Conservation (phyloP, 2,329 filamentous ascomycete genomes). For the Diaporthe aspalathi region DNA sequence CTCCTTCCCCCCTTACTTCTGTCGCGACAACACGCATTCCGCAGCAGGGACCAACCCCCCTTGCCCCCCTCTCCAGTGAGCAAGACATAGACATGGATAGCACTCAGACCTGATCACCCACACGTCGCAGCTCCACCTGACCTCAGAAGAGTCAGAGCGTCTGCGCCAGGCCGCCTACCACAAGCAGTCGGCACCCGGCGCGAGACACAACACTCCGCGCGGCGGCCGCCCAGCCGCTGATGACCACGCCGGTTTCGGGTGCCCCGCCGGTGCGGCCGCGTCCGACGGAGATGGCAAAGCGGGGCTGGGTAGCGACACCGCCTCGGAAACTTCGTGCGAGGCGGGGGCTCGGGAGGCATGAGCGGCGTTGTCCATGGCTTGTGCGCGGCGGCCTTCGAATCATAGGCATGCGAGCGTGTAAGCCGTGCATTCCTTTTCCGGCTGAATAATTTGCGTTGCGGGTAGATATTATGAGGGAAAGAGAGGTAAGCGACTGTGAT, state of each 20-base stretch:
- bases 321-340: background rate
- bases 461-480: too few species aligned
- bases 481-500: background rate
- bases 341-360: background rate
- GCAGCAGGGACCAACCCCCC: conserved; percentile 7
- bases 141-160: conserved; percentile 64
- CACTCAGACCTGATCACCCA: background rate
- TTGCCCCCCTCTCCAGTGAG: too few species aligned
- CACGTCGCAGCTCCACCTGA: conserved; percentile 58
- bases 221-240: conserved; percentile 58
- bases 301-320: background rate
- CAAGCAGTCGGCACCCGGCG: conserved; percentile 65
- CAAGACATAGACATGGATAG: too few species aligned
- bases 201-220: conserved; percentile 61
- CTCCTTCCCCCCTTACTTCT: background rate
- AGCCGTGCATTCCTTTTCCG: too few species aligned
- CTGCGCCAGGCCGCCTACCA: conserved; percentile 67
- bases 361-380: background rate
- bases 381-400: too few species aligned
- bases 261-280: conserved; percentile 45
- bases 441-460: too few species aligned
- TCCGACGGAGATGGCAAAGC: background rate
- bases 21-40: too few species aligned
- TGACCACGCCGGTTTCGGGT: conserved; percentile 51
- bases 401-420: background rate